phyloP scores from a whole-genome alignment of 2,329 filamentous ascomycete species.

The Aspergillus texensis region DNA sequence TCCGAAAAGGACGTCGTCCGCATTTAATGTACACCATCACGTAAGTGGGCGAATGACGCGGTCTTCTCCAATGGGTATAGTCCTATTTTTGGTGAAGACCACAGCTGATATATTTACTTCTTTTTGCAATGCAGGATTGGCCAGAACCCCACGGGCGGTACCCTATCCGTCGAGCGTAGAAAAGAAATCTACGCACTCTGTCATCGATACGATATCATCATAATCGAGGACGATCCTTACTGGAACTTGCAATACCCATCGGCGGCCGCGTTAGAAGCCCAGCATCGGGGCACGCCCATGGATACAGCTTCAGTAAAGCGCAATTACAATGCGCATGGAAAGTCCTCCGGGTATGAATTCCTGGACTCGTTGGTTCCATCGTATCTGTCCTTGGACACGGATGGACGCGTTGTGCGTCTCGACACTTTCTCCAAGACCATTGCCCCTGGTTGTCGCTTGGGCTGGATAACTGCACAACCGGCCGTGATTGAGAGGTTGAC shows the following conservation, averaged over 20 bases:
- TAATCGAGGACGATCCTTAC: slow-evolving; percentile 93
- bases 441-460: slow-evolving; percentile 84
- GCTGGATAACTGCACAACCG: slow-evolving; percentile 88
- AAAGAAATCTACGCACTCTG: slow-evolving; percentile 80
- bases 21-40: slow-evolving; percentile 89
- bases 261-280: slow-evolving; percentile 52
- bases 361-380: slow-evolving; percentile 82
- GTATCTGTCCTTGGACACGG: slow-evolving; percentile 77
- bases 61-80: background rate
- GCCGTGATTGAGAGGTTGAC: slow-evolving; percentile 72
- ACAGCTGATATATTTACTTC: slow-evolving; percentile 11
- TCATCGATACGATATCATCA: slow-evolving; percentile 83
- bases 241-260: slow-evolving; percentile 92
- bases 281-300: slow-evolving; percentile 31
- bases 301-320: slow-evolving; percentile 38
- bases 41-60: slow-evolving; percentile 55
- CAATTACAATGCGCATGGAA: slow-evolving; percentile 48
- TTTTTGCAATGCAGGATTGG: slow-evolving; percentile 62
- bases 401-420: slow-evolving; percentile 84
- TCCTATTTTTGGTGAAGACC: background rate
- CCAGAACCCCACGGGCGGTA: slow-evolving; percentile 83
- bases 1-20: slow-evolving; percentile 70
- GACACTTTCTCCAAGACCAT: slow-evolving; percentile 95
- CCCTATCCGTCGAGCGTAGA: slow-evolving; percentile 71
- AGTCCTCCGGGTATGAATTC: slow-evolving; percentile 71